Conservation (phyloP, 345 rosid genomes). For the Murraya paniculata region DNA sequence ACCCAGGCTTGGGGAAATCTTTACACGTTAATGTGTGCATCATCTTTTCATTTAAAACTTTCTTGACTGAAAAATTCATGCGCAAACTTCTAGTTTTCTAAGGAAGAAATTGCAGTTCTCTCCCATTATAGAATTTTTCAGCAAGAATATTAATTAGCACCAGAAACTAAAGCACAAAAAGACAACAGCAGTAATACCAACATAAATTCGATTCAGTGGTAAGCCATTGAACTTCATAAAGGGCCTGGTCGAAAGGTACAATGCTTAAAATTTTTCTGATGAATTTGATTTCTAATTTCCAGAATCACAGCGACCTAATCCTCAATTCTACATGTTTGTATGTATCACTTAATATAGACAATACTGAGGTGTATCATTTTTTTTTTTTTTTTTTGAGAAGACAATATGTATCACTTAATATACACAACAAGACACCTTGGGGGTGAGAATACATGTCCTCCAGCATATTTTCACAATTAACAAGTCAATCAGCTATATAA, state of each 20-base stretch:
- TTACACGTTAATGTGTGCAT: neutral
- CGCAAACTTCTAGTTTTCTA: neutral
- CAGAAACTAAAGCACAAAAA: neutral
- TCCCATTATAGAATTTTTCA: neutral
- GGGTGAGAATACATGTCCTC: neutral
- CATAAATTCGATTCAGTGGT: neutral
- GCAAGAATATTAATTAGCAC: neutral
- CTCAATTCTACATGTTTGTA: neutral
- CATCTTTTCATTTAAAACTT: neutral
- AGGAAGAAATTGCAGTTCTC: neutral
- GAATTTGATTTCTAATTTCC: neutral
- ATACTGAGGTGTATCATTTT: neutral
- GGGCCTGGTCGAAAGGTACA: neutral
- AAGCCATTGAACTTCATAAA: neutral
- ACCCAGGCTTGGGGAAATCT: neutral
- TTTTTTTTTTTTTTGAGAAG: too few species aligned
- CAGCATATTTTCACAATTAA: neutral
- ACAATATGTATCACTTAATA: neutral
- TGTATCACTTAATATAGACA: neutral
- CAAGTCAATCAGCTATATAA: neutral
- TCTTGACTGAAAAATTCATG: neutral
- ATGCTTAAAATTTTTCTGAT: neutral
- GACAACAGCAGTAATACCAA: neutral
- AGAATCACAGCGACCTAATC: neutral
- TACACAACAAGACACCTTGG: neutral